Percentiles rank a stretch among this genome's conserved stretches.
phyloP scores from a whole-genome alignment of 2,329 filamentous ascomycete species.

The Diaporthe nobilis region DNA sequence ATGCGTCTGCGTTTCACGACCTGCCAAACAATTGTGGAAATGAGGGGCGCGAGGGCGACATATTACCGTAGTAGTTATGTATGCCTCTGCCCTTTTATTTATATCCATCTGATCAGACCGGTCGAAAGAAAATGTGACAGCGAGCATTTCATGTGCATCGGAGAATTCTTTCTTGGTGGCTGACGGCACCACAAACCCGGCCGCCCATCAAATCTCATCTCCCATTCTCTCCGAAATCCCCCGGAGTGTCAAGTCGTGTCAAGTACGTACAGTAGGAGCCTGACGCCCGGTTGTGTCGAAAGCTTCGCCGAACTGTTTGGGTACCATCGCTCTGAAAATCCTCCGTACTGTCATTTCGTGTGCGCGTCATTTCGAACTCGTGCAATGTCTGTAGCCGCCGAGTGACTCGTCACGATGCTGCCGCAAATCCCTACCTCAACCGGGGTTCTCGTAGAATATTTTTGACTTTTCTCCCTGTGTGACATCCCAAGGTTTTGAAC shows the following conservation, averaged over 20 bases:
- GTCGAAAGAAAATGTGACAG: conserved; percentile 7
- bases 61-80: background rate
- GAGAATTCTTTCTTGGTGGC: background rate
- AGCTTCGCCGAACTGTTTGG: conserved; percentile 18
- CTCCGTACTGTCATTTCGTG: conserved; percentile 10
- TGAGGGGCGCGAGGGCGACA: background rate
- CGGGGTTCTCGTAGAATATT: background rate
- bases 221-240: conserved; percentile 13
- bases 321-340: conserved; percentile 4
- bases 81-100: background rate
- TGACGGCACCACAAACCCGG: conserved; percentile 7
- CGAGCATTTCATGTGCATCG: conserved; percentile 26
- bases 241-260: background rate
- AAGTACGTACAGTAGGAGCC: background rate
- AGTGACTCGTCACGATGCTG: conserved; percentile 25
- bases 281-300: background rate
- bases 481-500: conserved; percentile 5
- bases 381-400: background rate
- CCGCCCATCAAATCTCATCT: conserved; percentile 1
- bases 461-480: background rate
- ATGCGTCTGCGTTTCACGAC: conserved; percentile 2
- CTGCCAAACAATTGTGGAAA: conserved; percentile 20
- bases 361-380: background rate
- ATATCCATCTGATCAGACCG: conserved; percentile 8
- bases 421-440: background rate